These are phyloP conservation scores for Lippia alba DNA, from an alignment of 305 asterid species.

Conservation along the genomic window DNA sequence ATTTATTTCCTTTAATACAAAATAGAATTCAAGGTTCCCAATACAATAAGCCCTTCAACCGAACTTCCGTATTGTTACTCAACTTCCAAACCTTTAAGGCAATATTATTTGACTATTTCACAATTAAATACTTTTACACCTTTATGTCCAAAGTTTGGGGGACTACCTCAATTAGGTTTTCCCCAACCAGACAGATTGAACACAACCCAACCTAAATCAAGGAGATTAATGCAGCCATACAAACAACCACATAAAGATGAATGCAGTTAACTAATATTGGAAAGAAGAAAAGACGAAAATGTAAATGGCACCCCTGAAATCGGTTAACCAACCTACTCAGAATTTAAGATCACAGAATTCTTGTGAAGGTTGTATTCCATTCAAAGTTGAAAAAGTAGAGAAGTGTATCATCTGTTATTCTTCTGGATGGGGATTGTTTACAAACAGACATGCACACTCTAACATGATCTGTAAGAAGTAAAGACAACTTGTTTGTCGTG, in stretches of 20 bases:
- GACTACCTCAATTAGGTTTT: not conserved
- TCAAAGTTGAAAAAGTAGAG: not conserved
- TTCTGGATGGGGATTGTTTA: not conserved
- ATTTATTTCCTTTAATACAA: slow-evolving; percentile 1
- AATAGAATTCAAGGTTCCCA: not conserved
- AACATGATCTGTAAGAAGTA: not conserved
- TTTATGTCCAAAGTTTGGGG: not conserved
- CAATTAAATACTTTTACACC: slow-evolving; percentile 12
- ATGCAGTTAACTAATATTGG: not conserved
- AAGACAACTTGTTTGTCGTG: slow-evolving; percentile 4
- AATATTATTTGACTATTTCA: slow-evolving; percentile 10
- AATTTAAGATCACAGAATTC: not conserved
- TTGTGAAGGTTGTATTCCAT: not conserved
- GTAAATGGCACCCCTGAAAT: not conserved
- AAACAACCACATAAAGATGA: not conserved
- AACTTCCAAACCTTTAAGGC: slow-evolving; percentile 3
- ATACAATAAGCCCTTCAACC: not conserved
- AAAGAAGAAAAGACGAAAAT: not conserved
- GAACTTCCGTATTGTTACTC: slow-evolving; percentile 1
- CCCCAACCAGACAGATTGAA: not conserved
- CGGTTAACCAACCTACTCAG: slow-evolving; percentile 4
- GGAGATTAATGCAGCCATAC: slow-evolving; percentile 1
- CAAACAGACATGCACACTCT: not conserved
- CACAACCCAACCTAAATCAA: not conserved
- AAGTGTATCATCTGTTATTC: slow-evolving; percentile 10